These are phyloP conservation scores for Apophysomyces trapeziformis DNA, from an alignment of 371 early-diverging fungal genomes.

Conservation along the genomic window DNA sequence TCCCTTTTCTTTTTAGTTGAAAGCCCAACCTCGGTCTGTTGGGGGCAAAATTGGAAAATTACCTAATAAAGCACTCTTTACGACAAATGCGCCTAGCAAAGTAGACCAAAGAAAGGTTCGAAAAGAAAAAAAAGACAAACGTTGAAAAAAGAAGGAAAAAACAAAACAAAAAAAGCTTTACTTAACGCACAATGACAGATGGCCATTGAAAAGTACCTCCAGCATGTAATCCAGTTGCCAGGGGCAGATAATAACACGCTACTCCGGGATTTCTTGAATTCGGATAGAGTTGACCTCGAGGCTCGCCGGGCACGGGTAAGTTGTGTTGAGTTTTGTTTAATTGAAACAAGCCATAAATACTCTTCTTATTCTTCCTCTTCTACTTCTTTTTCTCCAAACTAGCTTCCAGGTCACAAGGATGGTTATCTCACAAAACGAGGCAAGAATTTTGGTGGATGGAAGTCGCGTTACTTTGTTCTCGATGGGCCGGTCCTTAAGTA, in stretches of 20 bases:
- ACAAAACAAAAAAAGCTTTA: not conserved
- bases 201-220: conserved; percentile 54
- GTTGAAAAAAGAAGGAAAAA: not conserved
- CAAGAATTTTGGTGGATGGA: conserved; percentile 88
- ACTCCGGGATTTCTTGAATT: conserved; percentile 72
- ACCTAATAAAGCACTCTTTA: conserved; percentile 80
- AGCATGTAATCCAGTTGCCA: conserved; percentile 56
- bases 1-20: conserved; percentile 26
- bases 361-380: not conserved
- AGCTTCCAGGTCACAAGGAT: conserved; percentile 51
- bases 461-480: conserved; percentile 76
- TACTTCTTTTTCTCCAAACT: not conserved
- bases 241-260: conserved; percentile 49
- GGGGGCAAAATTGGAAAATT: conserved; percentile 62
- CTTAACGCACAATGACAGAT: conserved; percentile 7
- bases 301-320: conserved; percentile 16
- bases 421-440: conserved; percentile 85
- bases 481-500: conserved; percentile 68
- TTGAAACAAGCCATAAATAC: conserved; percentile 2
- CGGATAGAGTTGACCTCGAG: conserved; percentile 50
- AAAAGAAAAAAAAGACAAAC: conserved; percentile 11
- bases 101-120: conserved; percentile 68
- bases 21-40: conserved; percentile 41
- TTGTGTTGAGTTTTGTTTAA: not conserved
- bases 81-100: conserved; percentile 69